Evolutionary conservation across 345 rosid species (phyloP).

Genomic region (Streptanthus diversifolius): DNA sequence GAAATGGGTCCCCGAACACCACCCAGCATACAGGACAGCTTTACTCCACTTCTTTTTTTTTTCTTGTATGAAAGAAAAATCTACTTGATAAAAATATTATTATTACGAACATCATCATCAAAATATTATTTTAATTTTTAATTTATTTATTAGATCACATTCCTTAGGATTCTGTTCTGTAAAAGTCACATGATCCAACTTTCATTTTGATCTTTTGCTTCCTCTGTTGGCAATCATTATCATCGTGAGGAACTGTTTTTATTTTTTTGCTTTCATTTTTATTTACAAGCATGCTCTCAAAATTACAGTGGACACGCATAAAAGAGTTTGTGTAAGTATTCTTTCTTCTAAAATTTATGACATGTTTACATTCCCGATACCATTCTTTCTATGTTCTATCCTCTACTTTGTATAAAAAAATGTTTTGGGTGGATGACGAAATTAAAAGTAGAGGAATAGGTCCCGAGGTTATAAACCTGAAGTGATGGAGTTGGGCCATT

Average conservation of each 20-base stretch:
- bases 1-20: slow-evolving; percentile 31
- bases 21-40: slow-evolving; percentile 39
- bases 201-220: slow-evolving; percentile 31
- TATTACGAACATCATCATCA: slow-evolving; percentile 32
- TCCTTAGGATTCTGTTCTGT: slow-evolving; percentile 40
- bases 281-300: slow-evolving; percentile 18
- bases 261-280: not conserved
- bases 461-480: slow-evolving; percentile 20
- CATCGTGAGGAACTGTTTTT: slow-evolving; percentile 12
- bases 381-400: not conserved
- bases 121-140: not conserved
- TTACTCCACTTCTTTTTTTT: slow-evolving; percentile 30
- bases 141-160: slow-evolving; percentile 23
- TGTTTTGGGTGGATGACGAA: slow-evolving; percentile 13
- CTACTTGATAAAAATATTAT: not conserved
- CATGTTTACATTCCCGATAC: slow-evolving; percentile 29
- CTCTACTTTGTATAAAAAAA: not conserved
- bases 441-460: slow-evolving; percentile 2
- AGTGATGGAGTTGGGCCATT: slow-evolving; percentile 30
- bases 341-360: slow-evolving; percentile 3
- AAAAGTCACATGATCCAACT: slow-evolving; percentile 43
- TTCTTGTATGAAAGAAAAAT: not conserved
- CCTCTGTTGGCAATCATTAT: slow-evolving; percentile 39
- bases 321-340: slow-evolving; percentile 1
- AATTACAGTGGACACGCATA: slow-evolving; percentile 10